A percentile compares a stretch with the other conserved stretches of the same genome.
phyloP scores from a whole-genome alignment of 1,284 basidiomycete species.

The Austroboletus novae-zelandiae region DNA sequence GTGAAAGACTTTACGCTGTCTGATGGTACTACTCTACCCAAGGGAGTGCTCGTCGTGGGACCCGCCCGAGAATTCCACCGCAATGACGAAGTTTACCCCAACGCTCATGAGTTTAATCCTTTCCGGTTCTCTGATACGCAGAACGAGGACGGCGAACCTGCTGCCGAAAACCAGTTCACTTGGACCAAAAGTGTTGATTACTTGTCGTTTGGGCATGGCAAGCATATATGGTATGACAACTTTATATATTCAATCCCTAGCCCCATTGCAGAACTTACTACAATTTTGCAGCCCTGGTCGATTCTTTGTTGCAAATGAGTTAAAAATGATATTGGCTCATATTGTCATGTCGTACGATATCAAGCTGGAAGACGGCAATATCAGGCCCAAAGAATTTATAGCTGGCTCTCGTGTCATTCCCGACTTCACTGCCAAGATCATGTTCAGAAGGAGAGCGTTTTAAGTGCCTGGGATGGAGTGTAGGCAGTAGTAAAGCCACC shows the following conservation, averaged over 20 bases:
- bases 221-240: slow-evolving; percentile 13
- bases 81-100: too few relatives aligned
- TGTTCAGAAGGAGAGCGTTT: too few relatives aligned
- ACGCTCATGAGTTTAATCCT: too few relatives aligned
- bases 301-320: slow-evolving; percentile 8
- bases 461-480: too few relatives aligned
- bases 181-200: slow-evolving; percentile 5
- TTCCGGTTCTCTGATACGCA: too few relatives aligned
- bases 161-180: slow-evolving; percentile 1
- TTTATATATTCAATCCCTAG: too few relatives aligned
- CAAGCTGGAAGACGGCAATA: not conserved
- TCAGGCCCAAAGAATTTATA: slow-evolving; percentile 1
- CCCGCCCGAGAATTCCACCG: too few relatives aligned
- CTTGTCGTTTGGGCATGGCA: slow-evolving; percentile 7
- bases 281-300: slow-evolving; percentile 6
- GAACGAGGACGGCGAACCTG: not conserved
- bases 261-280: too few relatives aligned
- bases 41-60: too few relatives aligned
- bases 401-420: not conserved
- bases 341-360: slow-evolving; percentile 14
- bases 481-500: too few relatives aligned
- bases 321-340: slow-evolving; percentile 12
- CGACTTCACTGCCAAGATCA: slow-evolving; percentile 3
- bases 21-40: too few relatives aligned
- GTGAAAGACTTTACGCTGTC: not conserved